Percentiles rank a stretch among this genome's conserved stretches.
phyloP scores from a whole-genome alignment of 2,329 filamentous ascomycete genomes.

The Zasmidium cellare region DNA sequence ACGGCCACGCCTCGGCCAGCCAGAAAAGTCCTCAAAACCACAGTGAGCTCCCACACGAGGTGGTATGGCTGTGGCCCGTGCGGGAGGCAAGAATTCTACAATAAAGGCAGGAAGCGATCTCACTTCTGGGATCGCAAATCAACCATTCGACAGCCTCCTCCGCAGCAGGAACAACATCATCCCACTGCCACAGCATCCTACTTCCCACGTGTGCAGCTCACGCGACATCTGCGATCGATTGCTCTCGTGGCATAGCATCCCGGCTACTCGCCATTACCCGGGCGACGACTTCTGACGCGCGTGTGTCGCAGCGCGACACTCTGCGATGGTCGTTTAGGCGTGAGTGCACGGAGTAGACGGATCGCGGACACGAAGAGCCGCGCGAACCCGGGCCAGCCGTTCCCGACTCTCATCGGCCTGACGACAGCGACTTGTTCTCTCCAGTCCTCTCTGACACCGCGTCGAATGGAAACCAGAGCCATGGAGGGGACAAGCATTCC shows the following conservation, averaged over 20 bases:
- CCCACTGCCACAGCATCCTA: neutral
- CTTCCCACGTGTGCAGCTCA: neutral
- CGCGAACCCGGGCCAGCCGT: neutral
- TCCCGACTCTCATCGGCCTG: neutral
- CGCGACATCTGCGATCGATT: too few relatives aligned
- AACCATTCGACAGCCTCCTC: neutral
- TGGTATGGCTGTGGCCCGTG: too few relatives aligned
- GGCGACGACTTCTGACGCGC: neutral
- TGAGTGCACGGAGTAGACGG: too few relatives aligned
- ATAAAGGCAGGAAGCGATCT: too few relatives aligned
- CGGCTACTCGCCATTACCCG: neutral
- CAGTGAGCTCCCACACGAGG: too few relatives aligned
- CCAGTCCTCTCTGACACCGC: neutral
- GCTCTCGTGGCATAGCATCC: neutral
- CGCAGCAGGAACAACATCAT: neutral
- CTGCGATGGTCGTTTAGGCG: too few relatives aligned
- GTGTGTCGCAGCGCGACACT: too few relatives aligned
- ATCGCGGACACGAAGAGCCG: neutral
- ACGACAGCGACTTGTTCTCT: neutral
- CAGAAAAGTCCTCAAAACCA: too few relatives aligned
- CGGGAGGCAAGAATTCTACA: too few relatives aligned
- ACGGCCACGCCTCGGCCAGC: too few relatives aligned
- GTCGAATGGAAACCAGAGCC: neutral
- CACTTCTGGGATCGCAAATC: too few relatives aligned
- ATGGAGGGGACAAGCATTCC: constrained; percentile 4